Evolutionary conservation across 192 early-diverging fungal species (phyloP).

Genomic region (Coemansia sp.): DNA sequence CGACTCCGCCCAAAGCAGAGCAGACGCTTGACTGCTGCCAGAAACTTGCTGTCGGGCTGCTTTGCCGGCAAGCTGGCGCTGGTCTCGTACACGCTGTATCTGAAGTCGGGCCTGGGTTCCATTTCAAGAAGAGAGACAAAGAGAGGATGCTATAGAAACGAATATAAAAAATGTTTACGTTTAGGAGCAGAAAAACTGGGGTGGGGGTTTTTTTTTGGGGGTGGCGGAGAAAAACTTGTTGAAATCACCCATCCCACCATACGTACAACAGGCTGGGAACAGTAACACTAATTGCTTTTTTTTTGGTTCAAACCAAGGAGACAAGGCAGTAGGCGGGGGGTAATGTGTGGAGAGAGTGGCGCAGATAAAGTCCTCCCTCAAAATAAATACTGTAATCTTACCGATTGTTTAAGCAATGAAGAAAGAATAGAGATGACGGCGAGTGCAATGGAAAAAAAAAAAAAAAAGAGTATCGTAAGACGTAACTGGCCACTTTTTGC

Average conservation of each 20-base stretch:
- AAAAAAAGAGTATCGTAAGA: no score
- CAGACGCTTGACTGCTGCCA: constrained; percentile 10
- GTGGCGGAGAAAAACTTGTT: not conserved
- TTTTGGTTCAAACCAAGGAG: not conserved
- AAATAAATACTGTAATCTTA: not conserved
- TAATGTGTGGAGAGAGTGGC: not conserved
- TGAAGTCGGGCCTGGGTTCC: not conserved
- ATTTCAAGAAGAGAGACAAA: not conserved
- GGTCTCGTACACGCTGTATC: constrained; percentile 3
- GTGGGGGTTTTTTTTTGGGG: not conserved
- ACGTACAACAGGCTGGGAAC: not conserved
- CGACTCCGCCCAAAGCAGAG: not conserved
- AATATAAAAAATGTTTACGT: not conserved
- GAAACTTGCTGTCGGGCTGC: not conserved
- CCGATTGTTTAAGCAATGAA: not conserved
- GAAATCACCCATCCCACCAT: no score
- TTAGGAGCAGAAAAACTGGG: not conserved
- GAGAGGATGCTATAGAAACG: not conserved
- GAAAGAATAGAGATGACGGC: not conserved
- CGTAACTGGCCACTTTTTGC: not conserved
- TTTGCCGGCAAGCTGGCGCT: not conserved
- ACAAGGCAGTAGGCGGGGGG: not conserved
- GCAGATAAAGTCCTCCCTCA: not conserved
- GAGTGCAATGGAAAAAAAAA: not conserved
- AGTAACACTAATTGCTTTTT: constrained; percentile 1